phyloP scores from a whole-genome alignment of 345 rosid species.

The Citrus sinensis region DVS_A1.0 CM039163.1:9979501-9980000 shows the following conservation, averaged over 20 bases:
- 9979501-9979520: constrained; percentile 4
- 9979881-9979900: background rate
- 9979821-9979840: background rate
- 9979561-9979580: background rate
- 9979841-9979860: background rate
- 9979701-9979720: background rate
- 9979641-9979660: background rate
- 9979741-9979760: background rate
- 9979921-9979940: background rate
- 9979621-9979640: background rate
- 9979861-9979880: background rate
- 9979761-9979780: background rate
- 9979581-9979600: background rate
- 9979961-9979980: background rate
- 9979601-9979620: background rate
- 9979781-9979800: background rate
- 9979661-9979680: background rate
- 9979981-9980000: background rate
- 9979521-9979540: background rate
- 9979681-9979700: background rate
- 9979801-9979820: background rate
- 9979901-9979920: background rate
- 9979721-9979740: background rate
- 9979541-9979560: background rate
- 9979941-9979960: background rate